Evolutionary conservation across 1,284 basidiomycete species (phyloP).

Genomic region (Malassezia sp.): DNA sequence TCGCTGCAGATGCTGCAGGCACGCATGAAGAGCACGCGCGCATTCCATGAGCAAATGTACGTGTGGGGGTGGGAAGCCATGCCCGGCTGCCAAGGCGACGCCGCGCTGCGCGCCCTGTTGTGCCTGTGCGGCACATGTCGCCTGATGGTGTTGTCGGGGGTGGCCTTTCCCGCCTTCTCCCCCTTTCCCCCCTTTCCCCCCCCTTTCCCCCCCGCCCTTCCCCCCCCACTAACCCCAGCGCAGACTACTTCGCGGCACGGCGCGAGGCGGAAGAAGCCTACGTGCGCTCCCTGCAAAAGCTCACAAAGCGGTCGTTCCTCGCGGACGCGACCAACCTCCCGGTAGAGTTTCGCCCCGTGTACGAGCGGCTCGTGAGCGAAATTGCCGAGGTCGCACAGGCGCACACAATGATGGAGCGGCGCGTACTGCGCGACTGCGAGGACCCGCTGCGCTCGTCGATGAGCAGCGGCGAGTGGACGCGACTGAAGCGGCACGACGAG

Average conservation of each 20-base stretch:
- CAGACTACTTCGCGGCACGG: slow-evolving; percentile 51
- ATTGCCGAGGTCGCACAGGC: slow-evolving; percentile 39
- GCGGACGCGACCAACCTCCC: slow-evolving; percentile 35
- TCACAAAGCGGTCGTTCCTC: slow-evolving; percentile 47
- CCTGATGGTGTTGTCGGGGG: no score
- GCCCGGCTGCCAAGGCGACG: not conserved
- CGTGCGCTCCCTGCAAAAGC: slow-evolving; percentile 50
- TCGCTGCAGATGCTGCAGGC: slow-evolving; percentile 16
- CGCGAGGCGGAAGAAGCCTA: slow-evolving; percentile 50
- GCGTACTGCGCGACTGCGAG: slow-evolving; percentile 43
- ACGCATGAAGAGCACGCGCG: slow-evolving; percentile 31
- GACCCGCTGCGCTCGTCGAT: slow-evolving; percentile 37
- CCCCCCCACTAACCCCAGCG: slow-evolving; percentile 13
- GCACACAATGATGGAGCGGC: slow-evolving; percentile 33
- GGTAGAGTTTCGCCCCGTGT: slow-evolving; percentile 35
- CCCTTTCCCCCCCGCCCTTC: not conserved
- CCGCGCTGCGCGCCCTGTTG: not conserved
- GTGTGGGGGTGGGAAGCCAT: slow-evolving; percentile 1
- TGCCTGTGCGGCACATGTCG: no score
- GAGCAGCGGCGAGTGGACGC: slow-evolving; percentile 31
- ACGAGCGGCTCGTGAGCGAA: slow-evolving; percentile 36
- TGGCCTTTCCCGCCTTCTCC: no score
- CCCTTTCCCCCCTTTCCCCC: no score
- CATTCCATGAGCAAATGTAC: slow-evolving; percentile 37
- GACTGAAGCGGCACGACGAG: slow-evolving; percentile 34